Base-by-base conservation (phyloP, 257 asterid species). In the Thymus mandschuricus region DNA sequence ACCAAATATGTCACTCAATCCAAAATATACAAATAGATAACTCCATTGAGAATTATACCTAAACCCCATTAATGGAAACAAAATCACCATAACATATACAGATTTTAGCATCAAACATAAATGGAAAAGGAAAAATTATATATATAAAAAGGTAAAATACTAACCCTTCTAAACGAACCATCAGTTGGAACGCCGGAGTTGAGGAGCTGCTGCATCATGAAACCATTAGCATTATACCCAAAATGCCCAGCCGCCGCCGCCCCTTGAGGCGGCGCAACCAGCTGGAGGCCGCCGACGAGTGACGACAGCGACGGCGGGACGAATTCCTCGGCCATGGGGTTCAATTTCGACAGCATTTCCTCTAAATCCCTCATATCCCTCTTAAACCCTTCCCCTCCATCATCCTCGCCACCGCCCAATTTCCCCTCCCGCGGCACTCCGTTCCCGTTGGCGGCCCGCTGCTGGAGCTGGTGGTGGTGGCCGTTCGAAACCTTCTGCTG, bases 271-370 rank as follows among this genome's bases (percentile, higher is more conserved):
- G 81, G 82, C 33, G 79, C 70, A 62, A 81, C 57, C 83, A 85
- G 9, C 75, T 75, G 62, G 34, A 69, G 46, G 57, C 83, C 71
- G 73, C 59, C 79, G 30, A 71, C 48, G 41, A 70, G 70, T 10
- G 85, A 31, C 40, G 69, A 76, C 57, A 70, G 77, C 27, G 96
- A 85, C 8, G 91, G 91, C 52, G 96, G 93, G 50, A 87, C 93
- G 70, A 85, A 89, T 74, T 85, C 96, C 79, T 87, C 77, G 13
- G 96, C 96, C 96, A 85, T 87, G 15, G 92, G 96, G 80, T 89
- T 89, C 83, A 87, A 72, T 77, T 89, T 89, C 2, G 96, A 86
- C 51, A 87, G 78, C 96, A 88, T 84, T 48, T 88, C 92, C 75
- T 81, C 90, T 60, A 88, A 83, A 85, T 86, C 90, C 40, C 84